Evolutionary conservation across 1,284 basidiomycete genomes (phyloP), one percentile per base, ranked within the genome.

Genomic region (Boletus holoroseus): DNA sequence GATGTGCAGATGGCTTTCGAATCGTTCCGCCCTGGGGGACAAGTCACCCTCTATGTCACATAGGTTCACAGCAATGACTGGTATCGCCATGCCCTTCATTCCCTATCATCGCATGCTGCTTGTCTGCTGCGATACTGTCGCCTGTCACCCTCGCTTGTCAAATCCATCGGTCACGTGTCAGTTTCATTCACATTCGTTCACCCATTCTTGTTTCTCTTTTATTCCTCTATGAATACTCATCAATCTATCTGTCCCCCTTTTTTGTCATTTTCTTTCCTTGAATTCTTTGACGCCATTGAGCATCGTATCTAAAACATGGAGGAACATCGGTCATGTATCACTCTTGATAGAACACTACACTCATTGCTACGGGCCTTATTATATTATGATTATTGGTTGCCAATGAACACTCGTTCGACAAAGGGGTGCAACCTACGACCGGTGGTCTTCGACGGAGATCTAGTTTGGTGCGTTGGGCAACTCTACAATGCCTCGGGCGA

Each of bases 1-100:
- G 91, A 94, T 66, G 85, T 93, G 18, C 85, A 88, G 56, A 91
- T 93, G 81, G 90, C 91, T 41, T 91, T 93, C 58, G 90, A 92
- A 68, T 78, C 82, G 53, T 82, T 79, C 68, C 75, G 79, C 56
- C 82, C 83, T 18, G 84, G 83, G 26, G 82, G 81, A 55, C 84
- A 87, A 69, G 85, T 89, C 50, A 84, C 81, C 18, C 76, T 88
- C 45, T 88, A 79, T 67, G 87, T 89, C 61, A 82, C 78, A 63
- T 88, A 72, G 49, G 43, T 50, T 46, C 49, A 44, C 55, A 42
- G 44, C 51, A 44, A 46, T 16, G 7, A 15, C 15, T 30, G 28
- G 38, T 40, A 51, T 48, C 45, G 50, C 41, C 40, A 39, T 20
- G 31, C 34, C 13, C 27, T 38, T 36, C 36, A 38, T 49, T 46